These are phyloP conservation scores for Pythium folliculosum DNA, from an alignment of 352 stramenopile species.

Conservation along the genomic window DNA sequence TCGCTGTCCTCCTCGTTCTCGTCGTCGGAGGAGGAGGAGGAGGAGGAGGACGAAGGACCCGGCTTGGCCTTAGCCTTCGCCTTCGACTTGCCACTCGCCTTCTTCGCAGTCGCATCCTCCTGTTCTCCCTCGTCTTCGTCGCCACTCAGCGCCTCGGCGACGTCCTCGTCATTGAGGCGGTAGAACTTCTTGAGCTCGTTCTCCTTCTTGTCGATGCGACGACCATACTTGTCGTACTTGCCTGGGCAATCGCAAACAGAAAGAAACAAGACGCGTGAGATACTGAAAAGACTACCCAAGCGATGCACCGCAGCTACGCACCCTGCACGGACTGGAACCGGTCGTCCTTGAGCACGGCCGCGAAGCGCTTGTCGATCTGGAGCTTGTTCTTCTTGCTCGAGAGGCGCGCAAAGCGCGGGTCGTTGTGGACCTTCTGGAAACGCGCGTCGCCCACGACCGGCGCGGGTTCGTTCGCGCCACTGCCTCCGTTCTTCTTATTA, in stretches of 20 bases:
- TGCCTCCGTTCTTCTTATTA: slow-evolving; percentile 30
- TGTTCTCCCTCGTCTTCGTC: slow-evolving; percentile 18
- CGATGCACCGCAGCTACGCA: slow-evolving; percentile 1
- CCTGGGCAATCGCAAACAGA: slow-evolving; percentile 11
- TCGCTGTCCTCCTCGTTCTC: slow-evolving; percentile 39
- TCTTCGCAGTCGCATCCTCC: slow-evolving; percentile 31
- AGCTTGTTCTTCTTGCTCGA: slow-evolving; percentile 85
- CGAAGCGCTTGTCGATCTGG: slow-evolving; percentile 80
- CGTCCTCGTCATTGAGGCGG: slow-evolving; percentile 60
- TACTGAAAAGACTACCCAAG: neutral
- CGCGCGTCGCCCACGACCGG: slow-evolving; percentile 61
- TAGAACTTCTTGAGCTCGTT: slow-evolving; percentile 87
- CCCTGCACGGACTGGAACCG: slow-evolving; percentile 79
- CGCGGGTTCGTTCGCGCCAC: neutral
- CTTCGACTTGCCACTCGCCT: slow-evolving; percentile 32
- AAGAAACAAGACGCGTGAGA: neutral
- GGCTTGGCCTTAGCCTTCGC: slow-evolving; percentile 33
- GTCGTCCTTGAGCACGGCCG: slow-evolving; percentile 69
- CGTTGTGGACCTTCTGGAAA: slow-evolving; percentile 87
- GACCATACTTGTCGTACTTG: slow-evolving; percentile 89
- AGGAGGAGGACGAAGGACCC: too few relatives aligned
- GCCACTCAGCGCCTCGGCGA: slow-evolving; percentile 23
- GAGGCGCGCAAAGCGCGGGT: slow-evolving; percentile 80
- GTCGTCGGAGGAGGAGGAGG: slow-evolving; percentile 11
- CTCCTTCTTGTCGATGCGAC: slow-evolving; percentile 73